Conservation (phyloP, 306 rosid species). For the Acacia acuminata region DNA sequence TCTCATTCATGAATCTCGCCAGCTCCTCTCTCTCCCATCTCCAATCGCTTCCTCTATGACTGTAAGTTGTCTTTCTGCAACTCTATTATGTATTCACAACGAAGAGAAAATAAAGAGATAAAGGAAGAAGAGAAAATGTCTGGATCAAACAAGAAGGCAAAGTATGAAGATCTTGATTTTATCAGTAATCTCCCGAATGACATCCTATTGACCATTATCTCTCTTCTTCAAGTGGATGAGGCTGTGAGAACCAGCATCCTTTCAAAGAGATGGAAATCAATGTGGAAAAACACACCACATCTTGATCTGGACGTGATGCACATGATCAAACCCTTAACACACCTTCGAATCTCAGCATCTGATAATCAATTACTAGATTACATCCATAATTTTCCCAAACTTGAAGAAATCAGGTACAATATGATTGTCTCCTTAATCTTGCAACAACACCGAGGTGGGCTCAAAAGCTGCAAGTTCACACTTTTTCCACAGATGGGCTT, state of each 20-base stretch:
- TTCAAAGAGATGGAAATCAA: background rate
- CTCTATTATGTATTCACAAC: background rate
- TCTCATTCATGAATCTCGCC: background rate
- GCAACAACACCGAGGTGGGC: background rate
- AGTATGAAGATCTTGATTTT: background rate
- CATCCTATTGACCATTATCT: background rate
- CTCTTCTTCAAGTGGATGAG: background rate
- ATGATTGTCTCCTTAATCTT: background rate
- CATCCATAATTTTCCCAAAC: background rate
- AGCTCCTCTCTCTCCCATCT: background rate
- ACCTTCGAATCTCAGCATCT: background rate
- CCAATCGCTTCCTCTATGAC: background rate
- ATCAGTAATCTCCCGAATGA: constrained; percentile 3
- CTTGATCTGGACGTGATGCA: background rate
- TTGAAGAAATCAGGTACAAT: background rate
- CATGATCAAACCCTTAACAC: background rate
- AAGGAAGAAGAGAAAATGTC: background rate
- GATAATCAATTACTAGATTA: background rate
- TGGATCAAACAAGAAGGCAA: background rate
- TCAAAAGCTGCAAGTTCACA: background rate
- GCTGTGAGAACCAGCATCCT: constrained; percentile 13
- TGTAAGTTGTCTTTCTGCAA: background rate
- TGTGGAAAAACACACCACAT: background rate
- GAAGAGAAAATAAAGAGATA: background rate
- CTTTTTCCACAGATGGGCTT: background rate